Evolutionary conservation across 1,284 basidiomycete genomes (phyloP).

Genomic region (Neotropicomus parvogracilis): DNA sequence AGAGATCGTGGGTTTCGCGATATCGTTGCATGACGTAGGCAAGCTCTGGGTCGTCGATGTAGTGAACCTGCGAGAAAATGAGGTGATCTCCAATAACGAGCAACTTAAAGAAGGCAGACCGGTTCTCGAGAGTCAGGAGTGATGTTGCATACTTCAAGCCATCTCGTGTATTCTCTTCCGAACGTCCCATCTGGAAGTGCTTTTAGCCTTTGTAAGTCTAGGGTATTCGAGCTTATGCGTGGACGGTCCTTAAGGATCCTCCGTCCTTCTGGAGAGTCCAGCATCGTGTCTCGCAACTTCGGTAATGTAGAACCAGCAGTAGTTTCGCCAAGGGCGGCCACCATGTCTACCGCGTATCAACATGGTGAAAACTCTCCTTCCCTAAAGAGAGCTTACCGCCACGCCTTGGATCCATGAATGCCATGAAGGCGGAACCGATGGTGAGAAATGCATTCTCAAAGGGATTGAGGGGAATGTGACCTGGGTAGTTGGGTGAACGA

Average conservation of each 20-base stretch:
- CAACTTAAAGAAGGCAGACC: constrained; percentile 46
- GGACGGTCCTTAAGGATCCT: constrained; percentile 83
- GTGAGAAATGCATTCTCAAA: constrained; percentile 86
- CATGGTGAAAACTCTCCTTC: neutral
- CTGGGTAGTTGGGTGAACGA: constrained; percentile 53
- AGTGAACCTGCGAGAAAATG: constrained; percentile 66
- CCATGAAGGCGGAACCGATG: constrained; percentile 81
- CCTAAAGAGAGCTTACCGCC: constrained; percentile 59
- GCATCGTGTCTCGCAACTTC: constrained; percentile 76
- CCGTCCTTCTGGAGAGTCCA: constrained; percentile 75
- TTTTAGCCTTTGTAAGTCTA: constrained; percentile 70
- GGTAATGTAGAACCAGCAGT: constrained; percentile 83
- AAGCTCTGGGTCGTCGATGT: constrained; percentile 89
- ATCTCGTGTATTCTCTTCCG: constrained; percentile 85
- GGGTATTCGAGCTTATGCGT: constrained; percentile 72
- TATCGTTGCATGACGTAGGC: constrained; percentile 98
- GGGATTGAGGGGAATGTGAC: constrained; percentile 77
- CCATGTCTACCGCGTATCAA: constrained; percentile 65
- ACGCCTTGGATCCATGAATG: constrained; percentile 78
- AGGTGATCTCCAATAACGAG: neutral
- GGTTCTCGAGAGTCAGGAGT: constrained; percentile 93
- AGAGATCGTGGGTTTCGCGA: constrained; percentile 96
- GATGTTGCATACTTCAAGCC: constrained; percentile 88
- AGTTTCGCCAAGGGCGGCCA: constrained; percentile 89
- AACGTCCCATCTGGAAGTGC: constrained; percentile 78